phyloP scores from a whole-genome alignment of 495 filamentous ascomycete genomes.

The Penicillium taxi region DNA sequence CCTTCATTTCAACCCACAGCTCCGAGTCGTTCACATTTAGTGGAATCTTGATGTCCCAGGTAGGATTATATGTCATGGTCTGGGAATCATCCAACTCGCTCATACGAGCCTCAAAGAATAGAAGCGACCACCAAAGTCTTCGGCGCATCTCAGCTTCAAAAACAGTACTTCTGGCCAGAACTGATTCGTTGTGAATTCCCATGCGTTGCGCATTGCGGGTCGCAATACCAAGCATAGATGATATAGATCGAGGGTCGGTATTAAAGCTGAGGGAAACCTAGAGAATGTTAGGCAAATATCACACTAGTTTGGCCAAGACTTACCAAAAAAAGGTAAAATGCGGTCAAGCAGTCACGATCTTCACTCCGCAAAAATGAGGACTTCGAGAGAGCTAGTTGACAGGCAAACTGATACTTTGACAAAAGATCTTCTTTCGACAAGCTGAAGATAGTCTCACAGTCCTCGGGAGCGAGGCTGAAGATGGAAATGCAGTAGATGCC shows the following conservation, averaged over 20 bases:
- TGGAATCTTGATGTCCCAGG: constrained; percentile 48
- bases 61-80: constrained; percentile 33
- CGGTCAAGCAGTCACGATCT: constrained; percentile 51
- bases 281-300: constrained; percentile 4
- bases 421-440: constrained; percentile 39
- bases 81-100: constrained; percentile 37
- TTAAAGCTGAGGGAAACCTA: constrained; percentile 42
- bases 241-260: constrained; percentile 45
- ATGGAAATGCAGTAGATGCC: constrained; percentile 48
- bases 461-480: constrained; percentile 33
- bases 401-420: constrained; percentile 41
- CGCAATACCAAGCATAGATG: constrained; percentile 45
- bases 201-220: constrained; percentile 49
- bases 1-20: constrained; percentile 43
- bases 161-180: constrained; percentile 17
- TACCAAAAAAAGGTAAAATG: constrained; percentile 54
- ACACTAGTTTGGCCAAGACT: constrained; percentile 9
- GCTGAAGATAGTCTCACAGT: constrained; percentile 36
- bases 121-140: constrained; percentile 53
- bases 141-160: constrained; percentile 53
- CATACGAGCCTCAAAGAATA: constrained; percentile 45
- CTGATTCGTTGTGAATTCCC: constrained; percentile 42
- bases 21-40: constrained; percentile 52
- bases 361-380: constrained; percentile 33
- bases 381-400: constrained; percentile 48